Conservation (phyloP, 495 filamentous ascomycete species). For the Penicillium tannophilum region DNA sequence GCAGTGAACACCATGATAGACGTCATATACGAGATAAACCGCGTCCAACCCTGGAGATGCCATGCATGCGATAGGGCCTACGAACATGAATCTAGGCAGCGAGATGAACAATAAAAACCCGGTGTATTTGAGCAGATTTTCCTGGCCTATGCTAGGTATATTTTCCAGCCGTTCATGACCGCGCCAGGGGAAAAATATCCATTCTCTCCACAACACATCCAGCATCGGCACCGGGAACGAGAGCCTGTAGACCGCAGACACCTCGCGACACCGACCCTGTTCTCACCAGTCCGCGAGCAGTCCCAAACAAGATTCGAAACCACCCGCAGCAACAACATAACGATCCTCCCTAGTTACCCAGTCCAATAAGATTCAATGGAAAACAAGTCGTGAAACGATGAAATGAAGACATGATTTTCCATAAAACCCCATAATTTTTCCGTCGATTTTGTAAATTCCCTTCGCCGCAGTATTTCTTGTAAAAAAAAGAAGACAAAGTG, state of each 20-base stretch:
- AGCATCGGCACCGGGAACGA: slow-evolving; percentile 30
- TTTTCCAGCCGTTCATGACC: slow-evolving; percentile 36
- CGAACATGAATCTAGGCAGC: slow-evolving; percentile 47
- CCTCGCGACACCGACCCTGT: slow-evolving; percentile 25
- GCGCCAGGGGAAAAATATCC: slow-evolving; percentile 36
- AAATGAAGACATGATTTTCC: slow-evolving; percentile 24
- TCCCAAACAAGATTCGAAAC: slow-evolving; percentile 10
- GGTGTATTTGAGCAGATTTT: slow-evolving; percentile 41
- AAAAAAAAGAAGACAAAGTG: slow-evolving; percentile 10
- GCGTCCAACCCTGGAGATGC: neutral
- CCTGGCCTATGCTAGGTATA: slow-evolving; percentile 41
- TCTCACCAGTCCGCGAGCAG: slow-evolving; percentile 18
- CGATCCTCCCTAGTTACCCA: slow-evolving; percentile 28
- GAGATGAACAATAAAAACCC: slow-evolving; percentile 32
- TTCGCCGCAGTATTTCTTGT: slow-evolving; percentile 19
- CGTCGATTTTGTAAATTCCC: slow-evolving; percentile 26
- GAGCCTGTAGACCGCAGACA: slow-evolving; percentile 17
- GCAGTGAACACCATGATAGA: neutral
- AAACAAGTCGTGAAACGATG: slow-evolving; percentile 33
- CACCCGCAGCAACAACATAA: slow-evolving; percentile 25
- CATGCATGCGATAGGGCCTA: neutral
- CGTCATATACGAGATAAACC: no score
- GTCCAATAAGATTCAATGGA: slow-evolving; percentile 25
- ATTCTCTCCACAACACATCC: slow-evolving; percentile 24
- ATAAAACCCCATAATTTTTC: slow-evolving; percentile 12